Conservation (phyloP, 1,139 yeast genomes). For the Taphrina wiesneri region DNA sequence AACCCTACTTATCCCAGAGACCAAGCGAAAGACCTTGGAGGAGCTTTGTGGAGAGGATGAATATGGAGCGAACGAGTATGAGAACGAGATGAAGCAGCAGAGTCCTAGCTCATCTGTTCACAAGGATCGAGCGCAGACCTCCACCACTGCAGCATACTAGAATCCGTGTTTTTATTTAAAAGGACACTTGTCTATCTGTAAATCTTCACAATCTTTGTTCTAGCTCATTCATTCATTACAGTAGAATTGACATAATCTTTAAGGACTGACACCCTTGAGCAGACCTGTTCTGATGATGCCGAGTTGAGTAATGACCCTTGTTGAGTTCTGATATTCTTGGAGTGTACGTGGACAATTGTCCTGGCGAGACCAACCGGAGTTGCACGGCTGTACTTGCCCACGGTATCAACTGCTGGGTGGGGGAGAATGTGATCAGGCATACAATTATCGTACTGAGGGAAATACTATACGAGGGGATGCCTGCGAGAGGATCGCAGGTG, state of each 20-base stretch:
- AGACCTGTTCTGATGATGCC: too few relatives aligned
- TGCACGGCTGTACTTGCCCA: too few relatives aligned
- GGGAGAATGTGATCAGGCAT: too few relatives aligned
- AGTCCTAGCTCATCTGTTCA: constrained; percentile 8
- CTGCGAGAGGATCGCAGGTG: not conserved
- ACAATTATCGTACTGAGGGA: too few relatives aligned
- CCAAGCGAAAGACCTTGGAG: constrained; percentile 53
- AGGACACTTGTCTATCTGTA: not conserved
- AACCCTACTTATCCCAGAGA: constrained; percentile 76
- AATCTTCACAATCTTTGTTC: not conserved
- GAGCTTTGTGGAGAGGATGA: constrained; percentile 30
- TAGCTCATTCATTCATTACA: not conserved
- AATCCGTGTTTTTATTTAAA: not conserved
- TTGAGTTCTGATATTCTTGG: too few relatives aligned
- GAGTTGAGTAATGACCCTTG: too few relatives aligned
- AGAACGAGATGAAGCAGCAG: constrained; percentile 8
- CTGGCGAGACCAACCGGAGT: too few relatives aligned
- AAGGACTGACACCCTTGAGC: not conserved
- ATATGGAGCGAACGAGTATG: constrained; percentile 2
- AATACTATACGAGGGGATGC: too few relatives aligned
- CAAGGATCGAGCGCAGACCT: constrained; percentile 16
- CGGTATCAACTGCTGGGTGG: too few relatives aligned
- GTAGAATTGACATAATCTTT: not conserved
- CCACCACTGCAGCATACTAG: not conserved
- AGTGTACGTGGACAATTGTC: too few relatives aligned